Percentiles rank a stretch among this genome's conserved stretches.
phyloP scores from a whole-genome alignment of 768 basidiomycete species.

The Pleurotus sapidus region DNA sequence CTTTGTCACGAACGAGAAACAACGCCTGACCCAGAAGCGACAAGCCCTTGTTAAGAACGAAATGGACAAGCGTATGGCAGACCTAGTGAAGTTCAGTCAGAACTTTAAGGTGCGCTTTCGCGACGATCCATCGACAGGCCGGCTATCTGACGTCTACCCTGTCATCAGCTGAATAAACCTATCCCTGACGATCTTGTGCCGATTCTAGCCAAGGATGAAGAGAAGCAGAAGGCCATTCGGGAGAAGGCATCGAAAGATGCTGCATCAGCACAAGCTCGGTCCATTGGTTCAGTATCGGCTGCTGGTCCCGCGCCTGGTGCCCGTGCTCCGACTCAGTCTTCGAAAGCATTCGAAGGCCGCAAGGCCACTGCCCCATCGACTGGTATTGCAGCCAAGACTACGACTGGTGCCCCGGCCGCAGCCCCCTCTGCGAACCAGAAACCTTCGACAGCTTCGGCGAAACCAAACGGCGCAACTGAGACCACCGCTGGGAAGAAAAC shows the following conservation, averaged over 20 bases:
- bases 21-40: conserved; percentile 87
- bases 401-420: conserved; percentile 18
- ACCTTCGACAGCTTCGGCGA: conserved; percentile 26
- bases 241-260: conserved; percentile 77
- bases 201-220: conserved; percentile 91
- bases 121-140: not conserved
- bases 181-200: conserved; percentile 93
- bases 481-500: conserved; percentile 41
- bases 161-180: conserved; percentile 78
- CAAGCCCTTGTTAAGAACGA: conserved; percentile 87
- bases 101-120: conserved; percentile 77
- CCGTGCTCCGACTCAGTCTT: conserved; percentile 10
- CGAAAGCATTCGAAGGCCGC: conserved; percentile 8
- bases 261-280: conserved; percentile 59
- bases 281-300: conserved; percentile 60
- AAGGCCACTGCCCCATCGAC: conserved; percentile 17
- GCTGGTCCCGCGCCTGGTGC: conserved; percentile 33
- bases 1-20: conserved; percentile 90
- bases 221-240: conserved; percentile 79
- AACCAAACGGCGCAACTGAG: conserved; percentile 25
- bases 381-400: conserved; percentile 23
- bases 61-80: conserved; percentile 92
- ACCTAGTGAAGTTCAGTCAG: conserved; percentile 89
- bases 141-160: conserved; percentile 1
- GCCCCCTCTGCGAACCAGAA: conserved; percentile 19